Evolutionary conservation across 1,284 basidiomycete genomes (phyloP).

Genomic region (Apiotrichum veenhuisii): DNA sequence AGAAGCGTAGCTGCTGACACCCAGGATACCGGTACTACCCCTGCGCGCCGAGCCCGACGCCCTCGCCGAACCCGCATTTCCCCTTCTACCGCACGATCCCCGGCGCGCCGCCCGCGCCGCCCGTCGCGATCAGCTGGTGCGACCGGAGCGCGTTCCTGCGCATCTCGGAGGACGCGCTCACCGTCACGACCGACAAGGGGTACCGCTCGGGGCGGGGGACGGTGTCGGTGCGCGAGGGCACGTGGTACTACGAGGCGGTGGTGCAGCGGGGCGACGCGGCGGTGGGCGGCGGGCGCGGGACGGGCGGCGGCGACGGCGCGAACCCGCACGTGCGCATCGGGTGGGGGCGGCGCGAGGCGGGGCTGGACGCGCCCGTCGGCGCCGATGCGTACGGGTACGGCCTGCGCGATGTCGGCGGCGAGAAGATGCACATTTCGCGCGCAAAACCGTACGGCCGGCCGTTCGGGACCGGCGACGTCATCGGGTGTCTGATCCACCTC

Average conservation of each 20-base stretch:
- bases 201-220: constrained; percentile 87
- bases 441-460: constrained; percentile 68
- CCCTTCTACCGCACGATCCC: constrained; percentile 48
- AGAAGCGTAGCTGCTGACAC: too few species aligned
- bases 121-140: constrained; percentile 50
- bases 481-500: constrained; percentile 68
- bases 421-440: constrained; percentile 80
- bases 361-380: constrained; percentile 86
- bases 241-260: constrained; percentile 91
- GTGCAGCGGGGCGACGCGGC: constrained; percentile 63
- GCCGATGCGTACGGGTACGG: constrained; percentile 93
- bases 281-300: constrained; percentile 52
- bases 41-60: constrained; percentile 47
- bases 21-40: constrained; percentile 50
- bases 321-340: constrained; percentile 79
- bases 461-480: constrained; percentile 78
- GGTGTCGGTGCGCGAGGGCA: constrained; percentile 80
- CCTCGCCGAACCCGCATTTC: constrained; percentile 30
- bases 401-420: constrained; percentile 83
- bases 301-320: constrained; percentile 26
- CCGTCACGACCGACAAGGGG: constrained; percentile 77
- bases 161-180: constrained; percentile 74
- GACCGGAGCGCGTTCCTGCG: constrained; percentile 60
- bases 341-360: constrained; percentile 86
- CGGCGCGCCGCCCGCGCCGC: constrained; percentile 30